phyloP scores from a whole-genome alignment of 306 rosid genomes.

The Sicyos edulis region DNA sequence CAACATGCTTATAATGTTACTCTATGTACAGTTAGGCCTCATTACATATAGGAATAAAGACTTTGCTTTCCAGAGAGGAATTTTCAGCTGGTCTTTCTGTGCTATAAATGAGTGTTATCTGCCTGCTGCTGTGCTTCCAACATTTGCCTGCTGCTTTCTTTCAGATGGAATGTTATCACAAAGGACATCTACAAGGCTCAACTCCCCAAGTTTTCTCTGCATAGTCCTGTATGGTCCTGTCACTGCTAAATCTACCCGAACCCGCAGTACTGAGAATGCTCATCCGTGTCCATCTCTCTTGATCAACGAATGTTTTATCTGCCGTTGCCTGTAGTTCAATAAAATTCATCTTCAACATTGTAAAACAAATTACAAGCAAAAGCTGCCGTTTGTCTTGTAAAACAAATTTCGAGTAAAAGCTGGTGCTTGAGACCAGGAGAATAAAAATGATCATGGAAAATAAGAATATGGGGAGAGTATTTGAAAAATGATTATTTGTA shows the following conservation, averaged over 20 bases:
- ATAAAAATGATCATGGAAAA: too few species aligned
- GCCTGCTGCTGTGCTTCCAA: not conserved
- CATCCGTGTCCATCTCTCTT: conserved; percentile 59
- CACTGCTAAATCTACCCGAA: conserved; percentile 69
- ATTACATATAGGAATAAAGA: not conserved
- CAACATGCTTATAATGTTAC: too few species aligned
- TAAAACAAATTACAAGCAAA: not conserved
- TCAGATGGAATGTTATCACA: conserved; percentile 20
- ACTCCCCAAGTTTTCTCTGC: conserved; percentile 65
- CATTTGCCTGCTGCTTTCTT: not conserved
- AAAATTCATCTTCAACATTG: not conserved
- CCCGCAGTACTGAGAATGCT: conserved; percentile 63
- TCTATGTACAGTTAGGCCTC: not conserved
- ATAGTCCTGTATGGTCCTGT: conserved; percentile 56
- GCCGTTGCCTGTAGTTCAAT: conserved; percentile 53
- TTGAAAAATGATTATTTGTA: too few species aligned
- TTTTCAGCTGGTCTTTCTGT: not conserved
- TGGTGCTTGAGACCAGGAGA: too few species aligned
- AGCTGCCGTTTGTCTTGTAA: conserved; percentile 1
- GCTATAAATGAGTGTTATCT: not conserved
- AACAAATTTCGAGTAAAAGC: not conserved
- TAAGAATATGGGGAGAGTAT: too few species aligned
- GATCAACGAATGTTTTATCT: conserved; percentile 52
- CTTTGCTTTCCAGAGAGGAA: not conserved
- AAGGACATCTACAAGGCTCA: conserved; percentile 62